Evolutionary conservation across 2,329 filamentous ascomycete genomes (phyloP).

Genomic region (Salinomyces thailandicus): DNA sequence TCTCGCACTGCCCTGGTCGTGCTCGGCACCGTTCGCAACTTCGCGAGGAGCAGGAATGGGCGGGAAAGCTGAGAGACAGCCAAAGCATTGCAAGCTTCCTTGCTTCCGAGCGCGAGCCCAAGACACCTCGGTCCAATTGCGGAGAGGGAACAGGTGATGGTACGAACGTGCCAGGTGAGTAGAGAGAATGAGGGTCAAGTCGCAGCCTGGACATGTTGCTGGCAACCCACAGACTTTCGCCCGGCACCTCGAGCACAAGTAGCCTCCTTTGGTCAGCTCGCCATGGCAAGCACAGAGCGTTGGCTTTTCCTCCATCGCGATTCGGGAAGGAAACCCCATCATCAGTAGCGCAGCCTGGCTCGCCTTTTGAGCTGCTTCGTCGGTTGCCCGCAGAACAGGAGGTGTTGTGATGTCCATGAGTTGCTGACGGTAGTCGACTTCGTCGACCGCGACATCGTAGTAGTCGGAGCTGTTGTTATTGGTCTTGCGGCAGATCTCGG

Average conservation of each 20-base stretch:
- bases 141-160: constrained; percentile 80
- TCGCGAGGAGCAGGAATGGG: constrained; percentile 25
- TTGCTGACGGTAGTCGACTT: constrained; percentile 80
- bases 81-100: constrained; percentile 54
- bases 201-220: constrained; percentile 81
- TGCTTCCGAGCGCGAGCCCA: constrained; percentile 58
- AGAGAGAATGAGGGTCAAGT: constrained; percentile 83
- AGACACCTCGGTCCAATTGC: constrained; percentile 81
- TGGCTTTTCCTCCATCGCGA: constrained; percentile 53
- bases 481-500: constrained; percentile 76
- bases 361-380: constrained; percentile 23
- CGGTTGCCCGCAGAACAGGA: constrained; percentile 57
- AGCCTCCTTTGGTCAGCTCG: constrained; percentile 70
- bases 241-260: constrained; percentile 78
- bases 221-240: constrained; percentile 85
- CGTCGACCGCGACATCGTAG: constrained; percentile 79
- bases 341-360: constrained; percentile 59
- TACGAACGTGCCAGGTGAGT: constrained; percentile 90
- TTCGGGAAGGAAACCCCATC: constrained; percentile 95
- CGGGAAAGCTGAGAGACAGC: constrained; percentile 68
- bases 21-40: constrained; percentile 12
- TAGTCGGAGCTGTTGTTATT: constrained; percentile 66
- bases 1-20: constrained; percentile 5
- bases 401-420: constrained; percentile 82
- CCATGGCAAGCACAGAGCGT: constrained; percentile 89